These are phyloP conservation scores for Colletotrichum costaricense DNA, from an alignment of 2,329 filamentous ascomycete species.

Conservation along the genomic window DNA sequence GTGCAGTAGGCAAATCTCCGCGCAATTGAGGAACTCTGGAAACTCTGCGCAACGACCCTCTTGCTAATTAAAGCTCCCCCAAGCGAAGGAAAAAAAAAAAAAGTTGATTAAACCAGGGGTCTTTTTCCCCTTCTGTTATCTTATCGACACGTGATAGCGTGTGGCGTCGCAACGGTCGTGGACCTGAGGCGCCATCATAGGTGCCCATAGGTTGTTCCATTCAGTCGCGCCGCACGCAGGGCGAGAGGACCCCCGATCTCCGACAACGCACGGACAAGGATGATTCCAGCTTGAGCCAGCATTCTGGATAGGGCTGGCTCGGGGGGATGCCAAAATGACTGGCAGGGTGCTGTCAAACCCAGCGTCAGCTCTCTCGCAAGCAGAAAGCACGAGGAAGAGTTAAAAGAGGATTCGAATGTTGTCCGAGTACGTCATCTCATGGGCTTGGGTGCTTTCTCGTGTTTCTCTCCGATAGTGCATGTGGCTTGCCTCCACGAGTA, in stretches of 20 bases:
- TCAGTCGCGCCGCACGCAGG: not conserved
- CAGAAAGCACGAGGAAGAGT: not conserved
- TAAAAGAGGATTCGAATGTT: not conserved
- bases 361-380: not conserved
- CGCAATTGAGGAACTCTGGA: slow-evolving; percentile 3
- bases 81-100: slow-evolving; percentile 16
- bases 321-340: not conserved
- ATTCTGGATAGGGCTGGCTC: slow-evolving; percentile 22
- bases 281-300: slow-evolving; percentile 1
- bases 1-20: not conserved
- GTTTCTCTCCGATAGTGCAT: slow-evolving; percentile 22
- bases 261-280: slow-evolving; percentile 1
- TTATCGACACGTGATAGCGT: slow-evolving; percentile 27
- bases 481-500: slow-evolving; percentile 10
- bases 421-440: slow-evolving; percentile 13
- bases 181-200: not conserved
- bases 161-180: not conserved
- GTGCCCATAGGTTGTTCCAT: not conserved
- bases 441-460: slow-evolving; percentile 11
- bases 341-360: not conserved
- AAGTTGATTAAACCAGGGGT: slow-evolving; percentile 12
- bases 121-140: slow-evolving; percentile 2
- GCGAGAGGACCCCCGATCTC: slow-evolving; percentile 3
- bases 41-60: not conserved
- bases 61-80: slow-evolving; percentile 5